phyloP scores from a whole-genome alignment of 495 filamentous ascomycete genomes.

The Emericellopsis terricola region DNA sequence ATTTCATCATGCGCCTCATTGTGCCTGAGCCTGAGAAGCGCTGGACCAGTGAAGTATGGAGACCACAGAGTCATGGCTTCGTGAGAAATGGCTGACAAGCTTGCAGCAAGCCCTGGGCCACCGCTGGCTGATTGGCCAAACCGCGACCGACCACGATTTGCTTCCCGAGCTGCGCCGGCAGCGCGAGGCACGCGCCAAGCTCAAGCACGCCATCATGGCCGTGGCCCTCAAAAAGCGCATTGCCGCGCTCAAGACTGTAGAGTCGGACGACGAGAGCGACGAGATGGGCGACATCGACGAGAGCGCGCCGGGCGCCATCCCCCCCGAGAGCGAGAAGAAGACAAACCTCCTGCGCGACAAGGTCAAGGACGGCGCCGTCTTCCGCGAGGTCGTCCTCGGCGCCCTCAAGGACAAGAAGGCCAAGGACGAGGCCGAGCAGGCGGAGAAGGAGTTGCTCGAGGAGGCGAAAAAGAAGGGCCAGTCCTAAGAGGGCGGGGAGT shows the following conservation, averaged over 20 bases:
- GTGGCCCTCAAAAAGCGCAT: slow-evolving; percentile 96
- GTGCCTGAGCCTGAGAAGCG: slow-evolving; percentile 63
- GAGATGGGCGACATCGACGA: slow-evolving; percentile 39
- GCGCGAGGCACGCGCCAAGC: slow-evolving; percentile 64
- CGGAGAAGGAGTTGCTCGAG: slow-evolving; percentile 35
- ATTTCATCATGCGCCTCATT: slow-evolving; percentile 74
- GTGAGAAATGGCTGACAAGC: neutral
- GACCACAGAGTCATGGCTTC: neutral
- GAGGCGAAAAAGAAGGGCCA: slow-evolving; percentile 24
- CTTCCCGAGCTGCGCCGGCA: slow-evolving; percentile 93
- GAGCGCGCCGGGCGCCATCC: neutral
- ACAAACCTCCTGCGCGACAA: slow-evolving; percentile 46
- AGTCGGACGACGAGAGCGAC: slow-evolving; percentile 58
- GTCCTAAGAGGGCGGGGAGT: slow-evolving; percentile 4
- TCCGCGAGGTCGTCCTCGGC: slow-evolving; percentile 91
- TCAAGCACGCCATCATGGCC: slow-evolving; percentile 87
- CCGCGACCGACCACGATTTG: slow-evolving; percentile 86
- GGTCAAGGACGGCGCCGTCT: slow-evolving; percentile 73
- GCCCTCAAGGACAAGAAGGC: slow-evolving; percentile 92
- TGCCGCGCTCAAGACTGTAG: slow-evolving; percentile 88
- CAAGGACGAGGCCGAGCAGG: slow-evolving; percentile 52
- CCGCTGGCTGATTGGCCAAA: slow-evolving; percentile 78
- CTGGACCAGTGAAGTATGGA: slow-evolving; percentile 50
- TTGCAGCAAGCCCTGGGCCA: slow-evolving; percentile 60
- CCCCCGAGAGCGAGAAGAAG: slow-evolving; percentile 18